Evolutionary conservation across 257 asterid genomes (phyloP), one percentile per base, ranked within the genome.

Genomic region (Primulina tabacum): DNA sequence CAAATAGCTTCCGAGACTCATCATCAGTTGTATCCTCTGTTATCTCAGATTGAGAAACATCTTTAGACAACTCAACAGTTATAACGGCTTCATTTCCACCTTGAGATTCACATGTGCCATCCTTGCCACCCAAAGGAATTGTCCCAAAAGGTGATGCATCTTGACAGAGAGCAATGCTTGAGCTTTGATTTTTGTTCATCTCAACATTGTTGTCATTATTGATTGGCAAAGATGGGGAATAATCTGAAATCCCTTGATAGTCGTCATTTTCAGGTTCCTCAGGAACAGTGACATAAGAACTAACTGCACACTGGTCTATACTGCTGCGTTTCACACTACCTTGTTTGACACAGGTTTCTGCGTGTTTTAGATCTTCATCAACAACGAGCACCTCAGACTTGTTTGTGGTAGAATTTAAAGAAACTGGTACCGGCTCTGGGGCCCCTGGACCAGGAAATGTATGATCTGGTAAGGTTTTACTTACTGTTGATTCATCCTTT

Each of bases 221-320:
- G 38, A 60, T 73, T 37, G 75, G 80, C 62, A 78, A 63, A 47
- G 78, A 64, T 62, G 28, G 79, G 65, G 84, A 21, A 63, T 32
- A 77, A 61, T 69, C 78, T 37, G 74, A 64, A 37, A 57, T 62
- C 67, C 62, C 47, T 67, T 21, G 68, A 71, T 70, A 40, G 17
- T 43, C 56, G 24, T 55, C 62, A 75, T 32, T 70, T 62, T 72
- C 73, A 68, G 75, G 73, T 74, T 75, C 17, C 76, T 76, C 64
- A 14, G 58, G 32, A 56, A 64, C 63, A 12, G 18, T 62, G 80
- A 75, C 72, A 43, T 73, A 73, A 59, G 68, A 30, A 4, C n/a
- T 47, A 47, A 47, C 55, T 14, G 55, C 18, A 12, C 53, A 43
- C 53, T 10, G 53, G 53, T 12, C n/a, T 43, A 11, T 12, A 12